Percentiles rank a stretch among this genome's conserved stretches.
Evolutionary conservation across 352 stramenopile species (phyloP).

Genomic region (Aphanomyces stellatus): DNA sequence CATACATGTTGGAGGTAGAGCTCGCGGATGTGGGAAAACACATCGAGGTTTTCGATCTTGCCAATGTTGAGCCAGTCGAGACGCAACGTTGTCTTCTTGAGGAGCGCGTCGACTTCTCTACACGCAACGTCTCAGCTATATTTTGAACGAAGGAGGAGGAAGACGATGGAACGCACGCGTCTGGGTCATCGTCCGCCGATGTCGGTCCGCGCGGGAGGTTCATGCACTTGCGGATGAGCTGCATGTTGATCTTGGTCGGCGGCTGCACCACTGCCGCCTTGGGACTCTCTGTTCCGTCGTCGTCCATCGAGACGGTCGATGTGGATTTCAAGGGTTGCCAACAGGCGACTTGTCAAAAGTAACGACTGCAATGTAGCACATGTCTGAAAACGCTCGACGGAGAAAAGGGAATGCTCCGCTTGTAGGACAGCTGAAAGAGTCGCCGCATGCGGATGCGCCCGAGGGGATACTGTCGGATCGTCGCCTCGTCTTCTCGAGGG

Average conservation of each 20-base stretch:
- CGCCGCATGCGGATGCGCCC: too few species aligned
- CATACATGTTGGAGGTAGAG: conserved; percentile 61
- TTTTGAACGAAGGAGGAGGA: background rate
- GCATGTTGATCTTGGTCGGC: conserved; percentile 39
- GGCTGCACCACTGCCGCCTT: background rate
- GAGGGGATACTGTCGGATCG: too few species aligned
- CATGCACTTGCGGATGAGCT: conserved; percentile 50
- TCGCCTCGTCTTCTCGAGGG: too few species aligned
- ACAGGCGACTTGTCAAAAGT: too few species aligned
- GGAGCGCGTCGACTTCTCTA: conserved; percentile 23
- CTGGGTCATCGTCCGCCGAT: background rate
- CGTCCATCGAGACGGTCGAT: background rate
- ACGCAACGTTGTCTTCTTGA: conserved; percentile 47
- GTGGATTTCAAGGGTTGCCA: too few species aligned
- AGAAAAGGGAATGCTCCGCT: too few species aligned
- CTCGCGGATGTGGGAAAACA: conserved; percentile 61
- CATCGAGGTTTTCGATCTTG: conserved; percentile 67
- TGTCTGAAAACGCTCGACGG: too few species aligned
- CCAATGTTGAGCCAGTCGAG: conserved; percentile 66
- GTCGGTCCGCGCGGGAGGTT: background rate
- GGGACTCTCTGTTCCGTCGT: background rate
- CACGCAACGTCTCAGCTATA: too few species aligned
- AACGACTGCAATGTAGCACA: too few species aligned
- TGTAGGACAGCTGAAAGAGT: too few species aligned
- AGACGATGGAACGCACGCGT: background rate